Base-by-base conservation (phyloP, 208 protist species). In the Leptomonas pyrrhocoris region DNA sequence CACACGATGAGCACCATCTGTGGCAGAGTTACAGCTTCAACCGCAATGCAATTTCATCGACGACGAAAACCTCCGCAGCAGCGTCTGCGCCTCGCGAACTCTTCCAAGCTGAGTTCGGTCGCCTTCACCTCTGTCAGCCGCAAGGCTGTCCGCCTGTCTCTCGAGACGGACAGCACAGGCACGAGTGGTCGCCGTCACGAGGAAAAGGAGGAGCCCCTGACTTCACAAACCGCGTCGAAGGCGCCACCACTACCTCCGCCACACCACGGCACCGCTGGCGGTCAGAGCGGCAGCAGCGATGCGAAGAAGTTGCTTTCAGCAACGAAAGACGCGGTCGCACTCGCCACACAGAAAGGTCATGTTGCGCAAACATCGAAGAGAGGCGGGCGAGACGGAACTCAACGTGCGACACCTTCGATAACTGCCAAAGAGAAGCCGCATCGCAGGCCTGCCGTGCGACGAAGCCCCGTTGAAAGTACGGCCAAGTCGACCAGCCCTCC, bases 81-180 rank as follows among this genome's bases (percentile, higher is more conserved):
- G n/a, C 43, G 46, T 40, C 59, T 55, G 27, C 43, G 46, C 30
- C 30, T 43, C 3, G 59, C 53, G 30, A 65, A 30, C 31, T 30
- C 30, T 15, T 54, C 45, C 3, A 55, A 36, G 21, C 54, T 45
- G 2, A 65, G 31, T 46, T 65, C 59, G 1, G 59, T 28, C 6
- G 42, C 59, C 1, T 13, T 55, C 13, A 65, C 36, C 46, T 53
- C 46, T 23, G 30, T 30, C 25, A 31, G 43, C 45, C 4, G 15
- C 45, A 27, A 9, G 19, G 19, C 30, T 8, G 59, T 27, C 2
- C 30, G 19, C 2, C 25, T 55, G 30, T n/a, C 46, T 12, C 19
- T 13, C 27, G 42, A 16, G 30, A 21, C 43, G 31, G 31, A 54
- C 28, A 43, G 46, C 46, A 11, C 46, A 27, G 46, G 43, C 43